These are phyloP conservation scores for Gelatoporia subvermispora DNA, from an alignment of 768 basidiomycete species.

Conservation along the genomic window DNA sequence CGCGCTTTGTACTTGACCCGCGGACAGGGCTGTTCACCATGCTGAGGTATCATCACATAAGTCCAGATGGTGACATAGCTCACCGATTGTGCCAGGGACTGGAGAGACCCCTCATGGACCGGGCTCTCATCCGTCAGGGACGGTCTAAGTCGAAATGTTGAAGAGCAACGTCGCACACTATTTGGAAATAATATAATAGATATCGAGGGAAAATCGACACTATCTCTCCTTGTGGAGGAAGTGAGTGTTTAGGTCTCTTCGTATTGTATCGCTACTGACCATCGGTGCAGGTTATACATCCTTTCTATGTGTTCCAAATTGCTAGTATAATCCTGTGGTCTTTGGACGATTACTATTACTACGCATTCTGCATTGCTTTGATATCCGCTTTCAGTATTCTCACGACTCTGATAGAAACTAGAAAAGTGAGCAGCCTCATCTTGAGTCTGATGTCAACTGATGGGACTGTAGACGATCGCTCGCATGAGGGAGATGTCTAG, in stretches of 20 bases:
- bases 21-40: slow-evolving; percentile 77
- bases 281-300: slow-evolving; percentile 75
- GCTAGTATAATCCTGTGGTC: slow-evolving; percentile 94
- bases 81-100: slow-evolving; percentile 52
- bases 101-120: slow-evolving; percentile 80
- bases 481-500: slow-evolving; percentile 96
- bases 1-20: slow-evolving; percentile 83
- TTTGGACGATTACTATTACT: slow-evolving; percentile 93
- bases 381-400: slow-evolving; percentile 83
- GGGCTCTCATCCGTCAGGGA: slow-evolving; percentile 53
- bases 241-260: slow-evolving; percentile 33
- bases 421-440: slow-evolving; percentile 54
- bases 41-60: slow-evolving; percentile 52
- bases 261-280: not conserved
- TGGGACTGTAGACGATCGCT: slow-evolving; percentile 65
- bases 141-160: slow-evolving; percentile 52
- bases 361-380: slow-evolving; percentile 92
- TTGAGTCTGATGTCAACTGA: not conserved
- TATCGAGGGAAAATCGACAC: slow-evolving; percentile 79
- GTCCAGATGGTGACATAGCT: not conserved
- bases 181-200: slow-evolving; percentile 89
- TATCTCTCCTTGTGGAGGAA: slow-evolving; percentile 83
- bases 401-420: slow-evolving; percentile 89
- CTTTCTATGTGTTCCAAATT: slow-evolving; percentile 98
- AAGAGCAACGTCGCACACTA: slow-evolving; percentile 62